Percentiles rank a stretch among this genome's conserved stretches.
phyloP scores from a whole-genome alignment of 768 basidiomycete species.

The Chalciporus sphaerocephalus region DNA sequence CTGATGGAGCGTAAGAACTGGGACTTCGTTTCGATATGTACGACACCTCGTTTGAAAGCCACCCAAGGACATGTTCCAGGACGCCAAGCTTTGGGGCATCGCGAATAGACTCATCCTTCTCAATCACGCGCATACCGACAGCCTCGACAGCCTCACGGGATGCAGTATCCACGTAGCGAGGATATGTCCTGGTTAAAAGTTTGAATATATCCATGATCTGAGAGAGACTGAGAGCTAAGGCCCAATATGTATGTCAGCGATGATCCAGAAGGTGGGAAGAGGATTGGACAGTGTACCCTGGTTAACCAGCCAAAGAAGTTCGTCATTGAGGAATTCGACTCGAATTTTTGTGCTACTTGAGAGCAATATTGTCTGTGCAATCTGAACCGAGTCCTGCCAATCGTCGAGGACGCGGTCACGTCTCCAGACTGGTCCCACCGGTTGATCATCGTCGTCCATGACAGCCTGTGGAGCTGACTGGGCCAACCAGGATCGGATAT shows the following conservation, averaged over 20 bases:
- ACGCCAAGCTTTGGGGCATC: constrained; percentile 51
- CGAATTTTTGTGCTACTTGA: constrained; percentile 52
- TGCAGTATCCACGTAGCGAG: constrained; percentile 67
- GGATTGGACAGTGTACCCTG: constrained; percentile 47
- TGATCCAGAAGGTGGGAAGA: background rate
- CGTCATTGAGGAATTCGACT: constrained; percentile 58
- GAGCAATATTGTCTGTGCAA: constrained; percentile 49
- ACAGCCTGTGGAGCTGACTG: constrained; percentile 35
- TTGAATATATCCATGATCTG: constrained; percentile 69
- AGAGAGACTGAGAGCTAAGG: constrained; percentile 52
- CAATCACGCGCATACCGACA: constrained; percentile 60
- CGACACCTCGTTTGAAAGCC: constrained; percentile 66
- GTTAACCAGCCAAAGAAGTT: constrained; percentile 52
- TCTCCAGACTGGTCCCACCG: constrained; percentile 39
- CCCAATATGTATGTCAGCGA: constrained; percentile 3
- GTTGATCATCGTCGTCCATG: constrained; percentile 29
- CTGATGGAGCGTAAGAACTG: constrained; percentile 55
- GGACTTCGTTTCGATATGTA: constrained; percentile 51
- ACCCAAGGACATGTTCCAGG: constrained; percentile 67
- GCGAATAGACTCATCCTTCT: constrained; percentile 50
- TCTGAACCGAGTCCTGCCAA: constrained; percentile 52
- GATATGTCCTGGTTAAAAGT: constrained; percentile 70
- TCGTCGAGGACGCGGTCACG: constrained; percentile 49
- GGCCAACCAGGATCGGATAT: constrained; percentile 63
- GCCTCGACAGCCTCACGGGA: constrained; percentile 71